These are phyloP conservation scores for Starmera dryadoides DNA, from an alignment of 805 yeast species.

Conservation along the genomic window DNA sequence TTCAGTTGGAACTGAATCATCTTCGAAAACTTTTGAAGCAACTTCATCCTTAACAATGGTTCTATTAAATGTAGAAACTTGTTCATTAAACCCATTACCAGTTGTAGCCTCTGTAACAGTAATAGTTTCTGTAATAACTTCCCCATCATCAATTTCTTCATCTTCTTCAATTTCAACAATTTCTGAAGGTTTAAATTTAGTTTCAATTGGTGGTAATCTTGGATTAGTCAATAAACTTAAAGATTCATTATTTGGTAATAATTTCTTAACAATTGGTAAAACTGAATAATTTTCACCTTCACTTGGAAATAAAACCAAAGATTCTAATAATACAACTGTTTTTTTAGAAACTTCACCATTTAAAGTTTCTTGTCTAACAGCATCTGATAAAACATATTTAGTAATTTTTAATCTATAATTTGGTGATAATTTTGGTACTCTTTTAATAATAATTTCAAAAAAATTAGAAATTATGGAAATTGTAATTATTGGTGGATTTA, in stretches of 20 bases:
- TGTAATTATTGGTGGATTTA: slow-evolving; percentile 32
- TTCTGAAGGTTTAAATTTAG: slow-evolving; percentile 13
- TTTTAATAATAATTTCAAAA: slow-evolving; percentile 39
- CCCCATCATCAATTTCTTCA: slow-evolving; percentile 7
- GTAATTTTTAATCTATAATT: slow-evolving; percentile 57
- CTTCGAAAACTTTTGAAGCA: slow-evolving; percentile 15
- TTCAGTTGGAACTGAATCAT: not conserved
- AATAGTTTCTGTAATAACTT: slow-evolving; percentile 3
- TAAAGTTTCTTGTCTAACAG: slow-evolving; percentile 23
- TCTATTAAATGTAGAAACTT: slow-evolving; percentile 6
- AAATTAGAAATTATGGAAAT: slow-evolving; percentile 28
- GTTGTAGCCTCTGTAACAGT: slow-evolving; percentile 5
- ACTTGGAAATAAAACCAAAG: slow-evolving; percentile 65
- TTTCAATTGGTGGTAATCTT: slow-evolving; percentile 48
- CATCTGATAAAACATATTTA: slow-evolving; percentile 33
- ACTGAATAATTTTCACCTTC: slow-evolving; percentile 49
- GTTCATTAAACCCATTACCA: slow-evolving; percentile 4
- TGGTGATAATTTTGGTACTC: slow-evolving; percentile 45
- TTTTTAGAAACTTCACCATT: slow-evolving; percentile 21
- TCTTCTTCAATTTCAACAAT: slow-evolving; percentile 20
- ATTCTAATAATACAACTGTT: slow-evolving; percentile 35
- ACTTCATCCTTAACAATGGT: not conserved
- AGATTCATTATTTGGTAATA: slow-evolving; percentile 41
- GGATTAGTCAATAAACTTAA: slow-evolving; percentile 66
- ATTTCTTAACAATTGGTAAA: slow-evolving; percentile 58